A percentile compares a stretch with the other conserved stretches of the same genome.
Evolutionary conservation across 805 yeast species (phyloP).

Genomic region (Lipomyces oligophaga): DNA sequence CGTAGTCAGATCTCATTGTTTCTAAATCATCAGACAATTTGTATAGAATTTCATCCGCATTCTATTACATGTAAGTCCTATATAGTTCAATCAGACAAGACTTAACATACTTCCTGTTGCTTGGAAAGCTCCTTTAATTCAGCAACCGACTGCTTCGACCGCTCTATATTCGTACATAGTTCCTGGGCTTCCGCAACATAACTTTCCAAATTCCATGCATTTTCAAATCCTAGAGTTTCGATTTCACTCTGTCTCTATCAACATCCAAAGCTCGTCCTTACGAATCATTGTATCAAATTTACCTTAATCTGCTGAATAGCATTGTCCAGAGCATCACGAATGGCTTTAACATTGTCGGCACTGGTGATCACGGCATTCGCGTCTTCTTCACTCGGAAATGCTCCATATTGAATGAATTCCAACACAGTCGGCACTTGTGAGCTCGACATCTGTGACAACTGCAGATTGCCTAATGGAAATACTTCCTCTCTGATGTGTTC

Average conservation of each 20-base stretch:
- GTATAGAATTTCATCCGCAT: constrained; percentile 23
- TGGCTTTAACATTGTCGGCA: background rate
- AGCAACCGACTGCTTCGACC: constrained; percentile 7
- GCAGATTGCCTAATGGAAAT: no score
- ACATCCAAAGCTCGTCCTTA: background rate
- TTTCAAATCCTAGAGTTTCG: constrained; percentile 11
- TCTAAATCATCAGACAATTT: constrained; percentile 16
- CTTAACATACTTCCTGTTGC: constrained; percentile 10
- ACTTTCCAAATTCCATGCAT: constrained; percentile 16
- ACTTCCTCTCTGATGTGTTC: no score
- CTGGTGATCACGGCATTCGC: constrained; percentile 18
- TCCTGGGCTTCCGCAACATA: constrained; percentile 10
- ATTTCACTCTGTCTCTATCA: constrained; percentile 8
- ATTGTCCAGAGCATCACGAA: constrained; percentile 11
- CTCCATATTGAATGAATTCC: constrained; percentile 13
- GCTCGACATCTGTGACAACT: constrained; percentile 1
- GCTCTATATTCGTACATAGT: constrained; percentile 7
- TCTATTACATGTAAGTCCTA: constrained; percentile 4
- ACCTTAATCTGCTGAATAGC: constrained; percentile 18
- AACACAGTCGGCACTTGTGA: constrained; percentile 10
- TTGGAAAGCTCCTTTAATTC: constrained; percentile 7
- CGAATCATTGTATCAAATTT: background rate
- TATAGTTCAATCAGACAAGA: background rate
- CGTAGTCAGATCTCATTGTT: background rate
- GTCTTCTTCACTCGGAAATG: constrained; percentile 18